Evolutionary conservation across 495 filamentous ascomycete species (phyloP), one percentile per base, ranked within the genome.

Genomic region (Choiromyces venosus): DNA sequence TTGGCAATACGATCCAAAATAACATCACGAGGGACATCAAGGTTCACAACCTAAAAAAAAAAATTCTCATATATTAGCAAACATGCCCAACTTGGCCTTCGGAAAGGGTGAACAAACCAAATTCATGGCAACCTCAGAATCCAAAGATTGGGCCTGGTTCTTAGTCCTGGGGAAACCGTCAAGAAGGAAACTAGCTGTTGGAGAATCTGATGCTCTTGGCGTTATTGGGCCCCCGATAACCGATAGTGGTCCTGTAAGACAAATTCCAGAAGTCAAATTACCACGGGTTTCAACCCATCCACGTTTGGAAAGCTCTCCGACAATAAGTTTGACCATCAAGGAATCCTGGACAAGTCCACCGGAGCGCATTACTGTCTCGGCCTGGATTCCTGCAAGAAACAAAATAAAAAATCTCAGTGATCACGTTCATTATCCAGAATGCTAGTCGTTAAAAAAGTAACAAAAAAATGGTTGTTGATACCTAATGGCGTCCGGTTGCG

Each of bases 91-190:
- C 37, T 29, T 16, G 19, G 16, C 16, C n/a, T 29, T 38, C 19
- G 16, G 35, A 4, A 84, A 81, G 67, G 89, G 83, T 70, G 87
- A 87, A 68, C 97, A 89, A 75, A 92, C 95, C 73, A 97, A 87
- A 83, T 99, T 99, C 76, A 99, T 93, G 4, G 93, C 92, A 42
- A 99, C 88, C 18, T 96, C 85, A 10, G 84, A 83, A 79, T 95
- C 94, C 36, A 99, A 84, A 56, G 88, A 89, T 65, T 84, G 77
- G 18, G 95, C 95, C 83, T 99, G 95, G 2, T 84, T 72, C 2
- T 91, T 89, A 25, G 93, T 99, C 73, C 95, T 91, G 6, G 95
- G 95, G 83, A 98, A 99, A 33, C 95, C 95, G 81, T 99, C 95
- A 66, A 99, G 90, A 74, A 99, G 89, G 82, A 98, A 99, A 21